Evolutionary conservation across 75 land plant genomes (phyloP).

Genomic region (Azolla pinnata): DNA sequence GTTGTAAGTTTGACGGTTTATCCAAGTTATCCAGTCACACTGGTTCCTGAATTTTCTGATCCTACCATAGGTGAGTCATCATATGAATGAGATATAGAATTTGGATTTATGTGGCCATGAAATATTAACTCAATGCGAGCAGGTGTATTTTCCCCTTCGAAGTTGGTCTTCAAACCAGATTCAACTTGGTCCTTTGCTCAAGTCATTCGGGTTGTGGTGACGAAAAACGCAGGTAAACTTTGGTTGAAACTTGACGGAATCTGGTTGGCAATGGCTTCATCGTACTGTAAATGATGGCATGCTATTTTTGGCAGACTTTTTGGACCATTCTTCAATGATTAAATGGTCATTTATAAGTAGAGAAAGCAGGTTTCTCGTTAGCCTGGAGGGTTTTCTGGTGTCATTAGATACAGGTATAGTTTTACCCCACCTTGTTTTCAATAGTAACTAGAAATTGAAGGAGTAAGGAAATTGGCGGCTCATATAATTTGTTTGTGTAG

Average conservation of each 20-base stretch:
- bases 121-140: no score
- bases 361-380: conserved; percentile 8
- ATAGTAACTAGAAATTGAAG: background rate
- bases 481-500: conserved; percentile 12
- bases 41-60: conserved; percentile 12
- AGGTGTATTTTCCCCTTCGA: conserved; percentile 21
- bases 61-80: conserved; percentile 17
- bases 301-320: conserved; percentile 13
- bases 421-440: background rate
- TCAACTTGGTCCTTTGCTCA: conserved; percentile 24
- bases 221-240: conserved; percentile 10
- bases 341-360: conserved; percentile 19
- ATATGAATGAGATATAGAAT: no score
- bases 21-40: conserved; percentile 8
- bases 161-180: conserved; percentile 10
- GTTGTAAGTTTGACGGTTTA: conserved; percentile 1
- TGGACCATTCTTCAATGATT: conserved; percentile 17
- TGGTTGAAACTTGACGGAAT: no score
- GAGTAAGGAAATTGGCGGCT: background rate
- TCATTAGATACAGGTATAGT: conserved; percentile 16
- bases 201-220: conserved; percentile 13
- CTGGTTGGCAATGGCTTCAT: no score
- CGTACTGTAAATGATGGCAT: no score
- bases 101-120: no score
- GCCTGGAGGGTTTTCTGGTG: conserved; percentile 17